Evolutionary conservation across 805 yeast genomes (phyloP), one percentile per base, ranked within the genome.

Genomic region (Teunomyces gatunensis): DNA sequence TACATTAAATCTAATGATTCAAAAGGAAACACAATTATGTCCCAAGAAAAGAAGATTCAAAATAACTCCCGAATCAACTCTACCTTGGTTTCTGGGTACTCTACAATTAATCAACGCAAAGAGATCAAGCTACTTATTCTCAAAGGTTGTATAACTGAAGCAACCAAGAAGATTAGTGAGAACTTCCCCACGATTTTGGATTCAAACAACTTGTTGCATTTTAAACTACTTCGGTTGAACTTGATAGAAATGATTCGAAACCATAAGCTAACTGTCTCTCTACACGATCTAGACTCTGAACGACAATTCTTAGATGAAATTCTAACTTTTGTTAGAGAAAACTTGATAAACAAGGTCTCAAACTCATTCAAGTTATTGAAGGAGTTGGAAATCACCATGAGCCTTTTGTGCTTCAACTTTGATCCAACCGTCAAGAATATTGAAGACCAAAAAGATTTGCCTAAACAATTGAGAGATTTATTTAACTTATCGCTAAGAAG

Each of bases 341-440:
- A 83, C 57, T 63, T 87, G 52, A 79, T 88, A 4, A 72, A 73
- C 51, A 80, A 84, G 49, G 85, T 84, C 0, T 73, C 85, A 2
- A 75, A 78, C 44, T 83, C 83, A 41, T 70, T 70, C 52, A 71
- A 71, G 47, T 80, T 85, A 50, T 74, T 89, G 65, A 78, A 79
- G 46, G 92, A 88, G 53, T 67, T 90, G 51, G 96, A 91, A 60
- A 71, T 84, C 39, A 83, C 95, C 2, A 87, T 90, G 94, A 89
- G 96, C 18, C 71, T 90, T 50, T 67, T 90, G 32, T 80, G 83
- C 55, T 79, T 77, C 58, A 75, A 77, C 32, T 67, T 69, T 49
- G 69, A 67, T 25, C 67, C 75, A 10, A 44, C 54, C 6, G 42
- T 58, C 5, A 61, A 57, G 39, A 59, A 64, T 35, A 56, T 64